Evolutionary conservation across 2,329 filamentous ascomycete genomes (phyloP).

Genomic region (Ilyonectria robusta): DNA sequence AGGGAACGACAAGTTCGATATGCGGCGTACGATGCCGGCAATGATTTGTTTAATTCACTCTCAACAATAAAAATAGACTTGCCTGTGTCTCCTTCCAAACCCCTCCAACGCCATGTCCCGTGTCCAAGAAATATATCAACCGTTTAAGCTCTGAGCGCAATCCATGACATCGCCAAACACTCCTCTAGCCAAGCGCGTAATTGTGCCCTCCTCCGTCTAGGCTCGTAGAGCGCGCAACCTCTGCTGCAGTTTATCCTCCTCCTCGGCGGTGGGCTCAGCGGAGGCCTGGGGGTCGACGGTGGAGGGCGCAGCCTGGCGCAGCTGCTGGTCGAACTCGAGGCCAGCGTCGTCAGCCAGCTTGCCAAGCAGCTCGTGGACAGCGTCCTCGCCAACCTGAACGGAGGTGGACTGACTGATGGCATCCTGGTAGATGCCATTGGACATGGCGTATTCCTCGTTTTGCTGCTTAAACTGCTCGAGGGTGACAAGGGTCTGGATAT

Average conservation of each 20-base stretch:
- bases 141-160: constrained; percentile 17
- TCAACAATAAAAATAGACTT: constrained; percentile 20
- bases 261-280: constrained; percentile 80
- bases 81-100: constrained; percentile 27
- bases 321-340: constrained; percentile 83
- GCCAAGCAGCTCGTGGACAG: constrained; percentile 87
- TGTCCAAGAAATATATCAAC: constrained; percentile 35
- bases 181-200: constrained; percentile 3
- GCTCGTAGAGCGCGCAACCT: constrained; percentile 69
- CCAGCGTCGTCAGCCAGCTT: constrained; percentile 92
- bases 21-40: constrained; percentile 20
- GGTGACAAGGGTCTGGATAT: constrained; percentile 66
- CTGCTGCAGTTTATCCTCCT: constrained; percentile 82
- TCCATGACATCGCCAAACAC: constrained; percentile 8
- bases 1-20: background rate
- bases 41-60: constrained; percentile 20
- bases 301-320: constrained; percentile 70
- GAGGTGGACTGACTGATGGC: constrained; percentile 84
- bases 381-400: constrained; percentile 82
- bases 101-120: constrained; percentile 43
- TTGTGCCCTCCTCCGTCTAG: constrained; percentile 45
- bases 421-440: constrained; percentile 85
- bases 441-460: constrained; percentile 76
- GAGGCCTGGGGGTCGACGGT: constrained; percentile 72
- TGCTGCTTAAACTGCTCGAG: constrained; percentile 74